Evolutionary conservation across 139 green algal species (phyloP), one percentile per base, ranked within the genome.

Genomic region (Bryopsis sp.): DNA sequence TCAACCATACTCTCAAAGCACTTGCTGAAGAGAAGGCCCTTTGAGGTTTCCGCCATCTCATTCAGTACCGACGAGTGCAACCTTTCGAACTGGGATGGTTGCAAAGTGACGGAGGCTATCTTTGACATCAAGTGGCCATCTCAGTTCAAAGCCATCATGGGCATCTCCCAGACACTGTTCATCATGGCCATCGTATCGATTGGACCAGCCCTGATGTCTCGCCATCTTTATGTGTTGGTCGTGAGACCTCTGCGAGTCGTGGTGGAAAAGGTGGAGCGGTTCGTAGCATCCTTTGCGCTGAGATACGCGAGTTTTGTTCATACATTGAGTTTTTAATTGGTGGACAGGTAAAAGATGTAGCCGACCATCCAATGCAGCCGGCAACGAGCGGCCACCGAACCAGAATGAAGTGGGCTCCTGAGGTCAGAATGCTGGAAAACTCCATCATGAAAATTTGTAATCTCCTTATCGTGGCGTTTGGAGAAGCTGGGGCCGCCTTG

Each of bases 401-500:
- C 66, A 64, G 8, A 68, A 76, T 1, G 77, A 85, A 35, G 47
- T 74, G 29, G 73, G 83, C n/a, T 47, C 81, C 92, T 67, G 90
- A 98, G 76, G 97, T 89, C 0, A 72, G 81, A 11, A 80, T 96
- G 11, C 82, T 98, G 62, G 92, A 98, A 76, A 80, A 80, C 64
- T 84, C 76, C 46, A 89, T 98, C 64, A 78, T 81, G 58, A 96
- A 95, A 78, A 95, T 98, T 65, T 95, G 90, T 63, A 81, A 76
- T 26, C 76, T 98, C 58, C 77, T 98, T 60, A 88, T 86, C 1
- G 81, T 97, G 5, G 90, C 89, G 0, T 98, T 97, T 81, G 92
- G 92, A 29, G 92, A 98, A 70, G 92, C 92, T 46, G 77, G 83
- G 31, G 81, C 77, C 22, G 79, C 93, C 78, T 82, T 98, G 19